Base-by-base conservation (phyloP, 371 early-diverging fungal genomes). In the Massospora cicadina region DNA sequence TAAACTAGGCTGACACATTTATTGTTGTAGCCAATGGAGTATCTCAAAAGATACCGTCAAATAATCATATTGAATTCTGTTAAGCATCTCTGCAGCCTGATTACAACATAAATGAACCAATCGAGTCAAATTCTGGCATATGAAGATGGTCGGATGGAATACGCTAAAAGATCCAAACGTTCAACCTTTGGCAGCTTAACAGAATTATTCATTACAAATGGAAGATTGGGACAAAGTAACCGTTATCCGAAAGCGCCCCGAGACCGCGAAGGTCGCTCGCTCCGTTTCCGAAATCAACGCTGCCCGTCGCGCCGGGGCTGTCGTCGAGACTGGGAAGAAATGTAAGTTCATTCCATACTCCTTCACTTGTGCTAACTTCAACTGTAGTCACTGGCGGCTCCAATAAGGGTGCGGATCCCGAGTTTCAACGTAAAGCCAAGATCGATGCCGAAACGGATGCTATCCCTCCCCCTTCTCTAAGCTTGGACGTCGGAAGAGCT, bases 391-490 rank as follows among this genome's bases (percentile, higher is more conserved):
- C 32, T 64, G 60, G 55, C 33, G 30, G 26, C 43, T 28, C 30
- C 12, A 62, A 62, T 23, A 62, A 62, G 53, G 32, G 33, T 43
- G 43, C 62, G 13, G 30, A 89, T 70, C 84, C 86, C 56, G 83
- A 84, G 64, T 83, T 85, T 71, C 81, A 81, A 65, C 81, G 81
- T 66, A 79, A 87, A 61, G 93, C 93, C 58, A 90, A 93, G 71
- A 68, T 93, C n/a, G 97, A 93, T 69, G 83, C 89, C 68, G 88
- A 89, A 58, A 86, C 89, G 59, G 91, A 92, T 72, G 88, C 88
- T 54, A 74, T 81, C 60, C 80, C 85, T 24, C 87, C 85, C 23
- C 78, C 84, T 63, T 81, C 79, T 65, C 81, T 97, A 1, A 79
- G 83, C 57, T 71, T 86, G 7, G 77, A 81, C 60, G 89, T 93